phyloP scores from a whole-genome alignment of 257 asterid species.

The Ilex asprella region DNA sequence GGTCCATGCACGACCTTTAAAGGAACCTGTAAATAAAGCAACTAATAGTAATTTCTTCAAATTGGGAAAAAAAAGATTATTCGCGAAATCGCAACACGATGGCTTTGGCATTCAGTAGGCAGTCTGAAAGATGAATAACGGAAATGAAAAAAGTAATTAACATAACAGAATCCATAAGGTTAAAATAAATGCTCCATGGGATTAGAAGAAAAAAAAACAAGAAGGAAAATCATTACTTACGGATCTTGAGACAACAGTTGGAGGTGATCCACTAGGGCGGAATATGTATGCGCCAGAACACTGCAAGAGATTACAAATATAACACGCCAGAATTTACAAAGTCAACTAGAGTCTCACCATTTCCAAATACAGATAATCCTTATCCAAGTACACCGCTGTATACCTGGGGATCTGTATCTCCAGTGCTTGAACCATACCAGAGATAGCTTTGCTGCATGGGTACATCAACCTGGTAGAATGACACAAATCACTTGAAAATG shows the following conservation, averaged over 20 bases:
- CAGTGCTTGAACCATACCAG: conserved; percentile 65
- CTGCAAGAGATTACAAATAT: conserved; percentile 27
- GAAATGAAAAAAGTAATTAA: not conserved
- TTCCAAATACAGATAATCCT: not conserved
- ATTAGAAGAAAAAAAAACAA: not conserved
- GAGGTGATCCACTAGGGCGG: conserved; percentile 58
- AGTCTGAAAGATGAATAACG: not conserved
- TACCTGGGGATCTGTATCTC: conserved; percentile 59
- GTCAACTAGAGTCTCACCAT: not conserved
- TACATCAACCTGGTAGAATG: conserved; percentile 52
- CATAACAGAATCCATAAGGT: too few species aligned
- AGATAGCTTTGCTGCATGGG: conserved; percentile 82
- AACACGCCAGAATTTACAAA: not conserved
- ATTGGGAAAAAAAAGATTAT: not conserved
- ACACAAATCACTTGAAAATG: conserved; percentile 3
- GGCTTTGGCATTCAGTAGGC: not conserved
- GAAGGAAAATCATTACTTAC: conserved; percentile 30
- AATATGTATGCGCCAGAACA: conserved; percentile 87
- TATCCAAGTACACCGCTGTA: not conserved
- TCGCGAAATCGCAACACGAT: not conserved
- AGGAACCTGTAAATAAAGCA: conserved; percentile 44
- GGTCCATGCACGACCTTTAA: conserved; percentile 63
- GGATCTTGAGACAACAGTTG: conserved; percentile 54
- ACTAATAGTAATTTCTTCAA: not conserved
- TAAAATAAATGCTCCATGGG: too few species aligned